Evolutionary conservation across 23 red algal genomes (phyloP), one percentile per base, ranked within the genome.

Genomic region (Gracilaria gracilis): DNA sequence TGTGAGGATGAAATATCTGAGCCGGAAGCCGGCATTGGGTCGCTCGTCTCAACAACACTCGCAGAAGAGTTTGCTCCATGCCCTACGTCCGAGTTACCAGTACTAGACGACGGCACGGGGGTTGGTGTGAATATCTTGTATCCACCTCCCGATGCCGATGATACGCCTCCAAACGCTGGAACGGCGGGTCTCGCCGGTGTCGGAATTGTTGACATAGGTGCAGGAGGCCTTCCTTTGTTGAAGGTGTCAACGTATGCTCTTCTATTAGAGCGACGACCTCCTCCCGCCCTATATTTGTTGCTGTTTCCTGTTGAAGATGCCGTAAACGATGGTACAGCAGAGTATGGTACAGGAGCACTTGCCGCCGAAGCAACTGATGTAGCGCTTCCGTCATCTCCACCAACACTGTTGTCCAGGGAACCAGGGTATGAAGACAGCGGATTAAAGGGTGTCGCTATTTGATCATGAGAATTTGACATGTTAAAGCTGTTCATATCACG

Each of bases 211-310:
- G 72, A 31, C 72, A 31, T 25, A 31, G 72, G 24, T 31, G 46
- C 24, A 49, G 72, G 6, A 4, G 72, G 72, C 42, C 46, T 77
- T 25, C 72, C 74, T 81, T 90, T 90, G 87, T 90, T 90, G 75
- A 90, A 90, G 40, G 87, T 90, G 55, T 90, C 87, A 12, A 90
- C 87, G 39, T 90, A 90, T 13, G 87, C 87, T 57, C 76, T 58
- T 54, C 87, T 64, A 44, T 72, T 57, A 35, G 87, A 15, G 37
- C 73, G 36, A 32, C 87, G 27, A 27, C 72, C 87, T 29, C 54
- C 37, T 51, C 47, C 31, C 13, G 69, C 65, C 53, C 87, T 79
- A 58, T 76, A 90, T 24, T 75, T 64, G 54, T 90, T 90, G 53
- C 24, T 42, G 24, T 70, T 55, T 48, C 46, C 69, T 24, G 67